Evolutionary conservation across 345 rosid species (phyloP).

Genomic region (Lagerstroemia speciosa): DNA sequence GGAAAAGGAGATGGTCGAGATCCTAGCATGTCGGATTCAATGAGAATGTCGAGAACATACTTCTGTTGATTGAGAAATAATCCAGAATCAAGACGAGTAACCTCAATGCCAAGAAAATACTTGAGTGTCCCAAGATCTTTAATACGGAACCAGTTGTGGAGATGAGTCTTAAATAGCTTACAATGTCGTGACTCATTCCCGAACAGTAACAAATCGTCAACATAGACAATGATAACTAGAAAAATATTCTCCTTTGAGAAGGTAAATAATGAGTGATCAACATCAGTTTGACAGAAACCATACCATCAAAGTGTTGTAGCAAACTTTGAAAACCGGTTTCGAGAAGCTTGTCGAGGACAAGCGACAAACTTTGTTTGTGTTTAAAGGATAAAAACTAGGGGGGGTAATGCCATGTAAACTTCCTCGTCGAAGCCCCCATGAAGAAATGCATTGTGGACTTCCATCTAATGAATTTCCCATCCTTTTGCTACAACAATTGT

Average conservation of each 20-base stretch:
- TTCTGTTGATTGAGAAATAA: not conserved
- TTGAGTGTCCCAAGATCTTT: not conserved
- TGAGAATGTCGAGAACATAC: not conserved
- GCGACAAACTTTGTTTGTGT: not conserved
- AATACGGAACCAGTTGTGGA: not conserved
- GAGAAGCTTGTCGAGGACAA: not conserved
- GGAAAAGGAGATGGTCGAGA: not conserved
- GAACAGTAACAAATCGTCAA: not conserved
- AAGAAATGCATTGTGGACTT: conserved; percentile 10
- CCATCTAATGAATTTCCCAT: not conserved
- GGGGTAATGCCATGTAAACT: not conserved
- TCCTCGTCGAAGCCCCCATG: conserved; percentile 7
- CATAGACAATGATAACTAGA: not conserved
- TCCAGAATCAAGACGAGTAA: not conserved
- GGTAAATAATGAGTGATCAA: not conserved
- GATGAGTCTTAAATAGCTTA: not conserved
- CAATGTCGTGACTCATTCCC: not conserved
- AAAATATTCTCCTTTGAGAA: not conserved
- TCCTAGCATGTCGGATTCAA: not conserved
- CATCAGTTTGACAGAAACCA: not conserved
- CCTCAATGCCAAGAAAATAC: conserved; percentile 4
- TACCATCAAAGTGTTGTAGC: not conserved
- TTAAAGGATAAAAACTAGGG: not conserved
- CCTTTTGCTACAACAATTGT: not conserved
- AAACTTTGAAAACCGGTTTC: not conserved